phyloP scores from a whole-genome alignment of 2,329 filamentous ascomycete genomes.

The Zymoseptoria brevis region DNA sequence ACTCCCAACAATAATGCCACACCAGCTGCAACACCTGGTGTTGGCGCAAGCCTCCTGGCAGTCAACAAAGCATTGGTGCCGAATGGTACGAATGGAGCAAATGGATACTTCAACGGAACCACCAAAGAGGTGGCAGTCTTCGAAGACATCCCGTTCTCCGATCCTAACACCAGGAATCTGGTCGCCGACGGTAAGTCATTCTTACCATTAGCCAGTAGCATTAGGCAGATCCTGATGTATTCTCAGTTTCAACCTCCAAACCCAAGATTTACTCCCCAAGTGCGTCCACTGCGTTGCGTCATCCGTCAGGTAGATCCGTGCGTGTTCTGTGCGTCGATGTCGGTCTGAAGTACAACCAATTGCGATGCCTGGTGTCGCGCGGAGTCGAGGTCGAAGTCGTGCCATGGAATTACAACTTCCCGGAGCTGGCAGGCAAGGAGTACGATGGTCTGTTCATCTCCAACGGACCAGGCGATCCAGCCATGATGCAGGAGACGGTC shows the following conservation, averaged over 20 bases:
- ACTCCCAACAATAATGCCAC: constrained; percentile 26
- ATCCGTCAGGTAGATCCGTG: constrained; percentile 78
- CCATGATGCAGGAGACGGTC: constrained; percentile 71
- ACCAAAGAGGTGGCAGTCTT: constrained; percentile 44
- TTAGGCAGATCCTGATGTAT: constrained; percentile 22
- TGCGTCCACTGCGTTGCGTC: constrained; percentile 63
- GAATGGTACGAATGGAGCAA: constrained; percentile 25
- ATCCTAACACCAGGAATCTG: constrained; percentile 88
- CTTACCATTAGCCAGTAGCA: constrained; percentile 19
- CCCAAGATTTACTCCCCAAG: constrained; percentile 80
- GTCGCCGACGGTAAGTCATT: constrained; percentile 76
- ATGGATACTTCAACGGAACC: constrained; percentile 25
- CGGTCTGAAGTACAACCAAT: constrained; percentile 96
- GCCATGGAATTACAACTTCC: constrained; percentile 93
- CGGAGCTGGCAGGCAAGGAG: constrained; percentile 63
- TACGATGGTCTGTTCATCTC: constrained; percentile 97
- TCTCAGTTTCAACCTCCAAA: constrained; percentile 75
- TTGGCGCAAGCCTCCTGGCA: constrained; percentile 24
- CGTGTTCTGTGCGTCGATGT: constrained; percentile 92
- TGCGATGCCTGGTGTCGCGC: constrained; percentile 82
- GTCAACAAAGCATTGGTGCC: constrained; percentile 19
- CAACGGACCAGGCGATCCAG: constrained; percentile 93
- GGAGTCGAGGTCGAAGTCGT: constrained; percentile 92
- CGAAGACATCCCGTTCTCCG: constrained; percentile 76
- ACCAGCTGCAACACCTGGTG: constrained; percentile 33